Percentiles rank a stretch among this genome's conserved stretches.
phyloP scores from a whole-genome alignment of 768 basidiomycete genomes.

The Kwoniella pini region DNA sequence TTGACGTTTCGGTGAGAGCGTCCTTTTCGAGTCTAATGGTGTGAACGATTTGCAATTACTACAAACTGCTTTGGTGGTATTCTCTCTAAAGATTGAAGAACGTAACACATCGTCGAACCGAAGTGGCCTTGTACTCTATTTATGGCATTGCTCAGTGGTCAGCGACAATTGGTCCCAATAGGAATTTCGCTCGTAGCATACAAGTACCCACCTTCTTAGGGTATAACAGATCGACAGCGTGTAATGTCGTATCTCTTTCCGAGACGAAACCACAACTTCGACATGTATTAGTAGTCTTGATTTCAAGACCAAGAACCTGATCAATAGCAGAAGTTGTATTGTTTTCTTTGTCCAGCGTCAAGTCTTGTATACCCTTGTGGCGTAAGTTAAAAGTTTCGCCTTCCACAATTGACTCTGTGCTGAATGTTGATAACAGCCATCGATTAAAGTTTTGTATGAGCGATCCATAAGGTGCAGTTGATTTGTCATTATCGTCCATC shows the following conservation, averaged over 20 bases:
- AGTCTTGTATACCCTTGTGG: background rate
- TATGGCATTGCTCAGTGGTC: background rate
- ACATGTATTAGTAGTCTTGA: conserved; percentile 74
- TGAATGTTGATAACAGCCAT: conserved; percentile 83
- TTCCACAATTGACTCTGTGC: conserved; percentile 54
- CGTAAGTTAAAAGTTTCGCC: conserved; percentile 36
- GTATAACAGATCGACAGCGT: conserved; percentile 82
- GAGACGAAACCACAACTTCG: conserved; percentile 68
- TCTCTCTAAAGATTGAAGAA: conserved; percentile 75
- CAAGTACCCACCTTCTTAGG: conserved; percentile 68
- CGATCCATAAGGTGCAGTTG: conserved; percentile 71
- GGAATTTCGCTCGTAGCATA: background rate
- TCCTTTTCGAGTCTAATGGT: conserved; percentile 69
- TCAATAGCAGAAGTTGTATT: conserved; percentile 68
- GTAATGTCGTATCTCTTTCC: conserved; percentile 75
- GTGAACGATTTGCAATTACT: conserved; percentile 75
- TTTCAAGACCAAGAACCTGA: conserved; percentile 79
- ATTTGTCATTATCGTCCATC: conserved; percentile 80
- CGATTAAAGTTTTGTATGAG: conserved; percentile 95
- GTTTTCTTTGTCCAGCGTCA: conserved; percentile 38
- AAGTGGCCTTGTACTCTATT: conserved; percentile 20
- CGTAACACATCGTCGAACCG: conserved; percentile 69
- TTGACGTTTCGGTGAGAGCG: conserved; percentile 60
- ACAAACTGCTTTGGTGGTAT: conserved; percentile 83
- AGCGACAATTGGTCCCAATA: conserved; percentile 1